A percentile compares a stretch with the other conserved stretches of the same genome.
Evolutionary conservation across 1,284 basidiomycete genomes (phyloP).

Genomic region (Athelia sp.): DNA sequence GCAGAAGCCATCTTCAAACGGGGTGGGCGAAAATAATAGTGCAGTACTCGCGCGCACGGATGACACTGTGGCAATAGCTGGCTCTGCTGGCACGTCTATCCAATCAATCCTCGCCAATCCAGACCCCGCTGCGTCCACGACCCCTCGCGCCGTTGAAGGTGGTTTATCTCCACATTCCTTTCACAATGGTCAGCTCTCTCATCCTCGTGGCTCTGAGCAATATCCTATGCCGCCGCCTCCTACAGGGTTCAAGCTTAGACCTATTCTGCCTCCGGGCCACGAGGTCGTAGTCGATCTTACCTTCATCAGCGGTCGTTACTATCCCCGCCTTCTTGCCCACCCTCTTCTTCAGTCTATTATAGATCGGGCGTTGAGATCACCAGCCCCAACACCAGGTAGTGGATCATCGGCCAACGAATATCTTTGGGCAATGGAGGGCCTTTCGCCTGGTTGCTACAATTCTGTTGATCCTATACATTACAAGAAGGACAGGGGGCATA

Average conservation of each 20-base stretch:
- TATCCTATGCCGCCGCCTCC: conserved; percentile 59
- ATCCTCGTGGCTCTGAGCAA: conserved; percentile 27
- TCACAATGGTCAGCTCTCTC: conserved; percentile 31
- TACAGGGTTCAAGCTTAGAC: conserved; percentile 60
- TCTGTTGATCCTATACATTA: conserved; percentile 57
- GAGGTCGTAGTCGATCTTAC: conserved; percentile 64
- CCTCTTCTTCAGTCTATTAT: conserved; percentile 44
- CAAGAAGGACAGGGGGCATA: conserved; percentile 41
- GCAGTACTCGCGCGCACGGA: background rate
- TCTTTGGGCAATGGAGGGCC: conserved; percentile 63
- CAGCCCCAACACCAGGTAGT: conserved; percentile 21
- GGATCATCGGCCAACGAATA: conserved; percentile 37
- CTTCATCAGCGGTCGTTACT: conserved; percentile 70
- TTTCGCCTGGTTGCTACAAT: conserved; percentile 58
- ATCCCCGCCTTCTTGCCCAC: conserved; percentile 60
- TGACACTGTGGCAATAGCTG: background rate
- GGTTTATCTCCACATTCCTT: conserved; percentile 8
- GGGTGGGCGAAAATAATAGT: conserved; percentile 1
- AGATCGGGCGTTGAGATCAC: conserved; percentile 27
- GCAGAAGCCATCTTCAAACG: conserved; percentile 1
- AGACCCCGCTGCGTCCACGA: conserved; percentile 4
- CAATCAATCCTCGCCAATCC: conserved; percentile 11
- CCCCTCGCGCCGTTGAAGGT: background rate
- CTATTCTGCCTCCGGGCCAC: conserved; percentile 54
- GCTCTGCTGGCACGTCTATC: conserved; percentile 7